These are phyloP conservation scores for Ceratobasidium sp. DNA, from an alignment of 1,284 basidiomycete species.

Conservation along the genomic window DNA sequence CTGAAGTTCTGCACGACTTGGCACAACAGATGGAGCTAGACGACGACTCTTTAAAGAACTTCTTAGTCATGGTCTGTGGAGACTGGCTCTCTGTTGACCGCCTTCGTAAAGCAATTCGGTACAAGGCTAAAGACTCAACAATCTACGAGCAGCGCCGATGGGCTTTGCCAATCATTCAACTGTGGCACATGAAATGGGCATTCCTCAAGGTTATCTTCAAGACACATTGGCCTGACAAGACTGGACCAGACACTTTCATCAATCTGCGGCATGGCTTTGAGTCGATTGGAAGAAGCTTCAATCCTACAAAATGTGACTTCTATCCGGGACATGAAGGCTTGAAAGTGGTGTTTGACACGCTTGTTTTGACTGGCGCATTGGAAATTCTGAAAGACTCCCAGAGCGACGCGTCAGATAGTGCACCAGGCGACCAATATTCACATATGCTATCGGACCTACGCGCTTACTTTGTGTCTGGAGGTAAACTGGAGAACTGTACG, in stretches of 20 bases:
- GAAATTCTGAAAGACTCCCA: not conserved
- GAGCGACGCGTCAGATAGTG: not conserved
- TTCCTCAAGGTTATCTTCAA: slow-evolving; percentile 51
- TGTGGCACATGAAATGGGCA: slow-evolving; percentile 56
- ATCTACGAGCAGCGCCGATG: slow-evolving; percentile 49
- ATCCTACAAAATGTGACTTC: slow-evolving; percentile 57
- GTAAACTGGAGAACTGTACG: not conserved
- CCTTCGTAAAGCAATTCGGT: slow-evolving; percentile 56
- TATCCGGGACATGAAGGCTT: slow-evolving; percentile 52
- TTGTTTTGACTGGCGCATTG: not conserved
- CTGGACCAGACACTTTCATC: slow-evolving; percentile 53
- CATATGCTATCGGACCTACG: not conserved
- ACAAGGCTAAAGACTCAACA: slow-evolving; percentile 53
- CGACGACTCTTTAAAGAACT: slow-evolving; percentile 1
- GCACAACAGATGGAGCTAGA: not conserved
- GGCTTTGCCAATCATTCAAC: slow-evolving; percentile 52
- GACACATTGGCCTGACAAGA: slow-evolving; percentile 51
- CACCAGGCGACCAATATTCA: not conserved
- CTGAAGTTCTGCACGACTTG: slow-evolving; percentile 6
- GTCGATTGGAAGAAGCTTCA: slow-evolving; percentile 52
- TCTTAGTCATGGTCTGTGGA: slow-evolving; percentile 54
- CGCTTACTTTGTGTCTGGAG: not conserved
- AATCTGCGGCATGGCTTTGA: slow-evolving; percentile 54
- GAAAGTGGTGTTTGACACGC: slow-evolving; percentile 52
- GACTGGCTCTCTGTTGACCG: slow-evolving; percentile 59